Evolutionary conservation across 441 rosid genomes (phyloP).

Genomic region (Metrosideros polymorpha): DNA sequence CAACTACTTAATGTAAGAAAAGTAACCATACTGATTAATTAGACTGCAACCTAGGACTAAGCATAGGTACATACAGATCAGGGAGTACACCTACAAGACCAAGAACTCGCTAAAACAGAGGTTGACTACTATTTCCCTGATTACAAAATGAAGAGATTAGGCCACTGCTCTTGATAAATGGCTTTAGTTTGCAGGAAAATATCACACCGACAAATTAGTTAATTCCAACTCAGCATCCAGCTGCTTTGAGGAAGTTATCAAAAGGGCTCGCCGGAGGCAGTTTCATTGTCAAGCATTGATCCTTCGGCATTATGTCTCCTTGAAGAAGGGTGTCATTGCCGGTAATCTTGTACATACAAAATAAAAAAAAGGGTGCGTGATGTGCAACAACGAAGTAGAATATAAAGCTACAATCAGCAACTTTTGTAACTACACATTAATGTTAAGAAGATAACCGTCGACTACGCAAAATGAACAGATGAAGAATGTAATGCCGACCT

Average conservation of each 20-base stretch:
- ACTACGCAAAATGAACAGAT: not conserved
- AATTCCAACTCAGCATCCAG: constrained; percentile 36
- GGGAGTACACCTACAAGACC: not conserved
- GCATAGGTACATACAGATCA: not conserved
- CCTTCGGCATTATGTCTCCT: constrained; percentile 20
- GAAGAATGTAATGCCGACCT: constrained; percentile 20
- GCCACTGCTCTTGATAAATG: not conserved
- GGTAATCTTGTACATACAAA: constrained; percentile 10
- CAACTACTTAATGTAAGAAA: not conserved
- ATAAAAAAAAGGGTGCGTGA: not conserved
- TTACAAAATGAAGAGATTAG: not conserved
- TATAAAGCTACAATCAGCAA: not conserved
- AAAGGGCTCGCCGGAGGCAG: constrained; percentile 95
- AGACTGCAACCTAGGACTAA: not conserved
- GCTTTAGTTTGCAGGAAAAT: not conserved
- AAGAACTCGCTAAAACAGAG: not conserved
- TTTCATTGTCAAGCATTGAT: constrained; percentile 53
- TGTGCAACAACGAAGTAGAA: not conserved
- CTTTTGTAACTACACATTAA: not conserved
- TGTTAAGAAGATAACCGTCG: not conserved
- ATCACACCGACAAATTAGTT: not conserved
- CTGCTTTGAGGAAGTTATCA: constrained; percentile 93
- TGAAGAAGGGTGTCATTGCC: not conserved
- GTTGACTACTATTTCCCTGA: not conserved
- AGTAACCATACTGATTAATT: not conserved